Evolutionary conservation across 2,329 filamentous ascomycete species (phyloP), one percentile per base, ranked within the genome.

Genomic region (Cercospora sesami): DNA sequence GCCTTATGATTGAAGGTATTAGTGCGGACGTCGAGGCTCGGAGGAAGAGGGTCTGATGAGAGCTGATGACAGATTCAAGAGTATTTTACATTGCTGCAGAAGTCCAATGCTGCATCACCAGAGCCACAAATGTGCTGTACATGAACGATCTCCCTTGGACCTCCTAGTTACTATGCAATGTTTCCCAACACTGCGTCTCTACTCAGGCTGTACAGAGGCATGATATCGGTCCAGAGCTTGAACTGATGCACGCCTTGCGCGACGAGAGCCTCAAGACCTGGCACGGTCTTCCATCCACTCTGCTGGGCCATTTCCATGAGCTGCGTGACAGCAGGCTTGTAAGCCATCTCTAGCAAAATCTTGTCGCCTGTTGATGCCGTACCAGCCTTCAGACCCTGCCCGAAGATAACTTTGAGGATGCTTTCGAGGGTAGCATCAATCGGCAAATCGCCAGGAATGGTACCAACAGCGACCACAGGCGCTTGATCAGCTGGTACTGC

Each of bases 281-380:
- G 90, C 70, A 98, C 90, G 1, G 91, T 93, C 65, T 82, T 86
- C 95, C 95, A 99, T 3, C 90, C 90, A 12, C 87, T 86, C 73
- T 90, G 86, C 74, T 89, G 85, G 2, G 94, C 94, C 77, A 97
- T 82, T 77, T 91, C 86, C 89, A 98, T 97, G 72, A 97, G 80
- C 7, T 90, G 87, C 4, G 95, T 99, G 63, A 91, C 86, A 0
- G 86, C 84, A 21, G 95, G 95, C 80, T 94, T 96, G 80, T 99
- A 99, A 1, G 95, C 94, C 94, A 99, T 97, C 80, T 99, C 95
- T 3, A 98, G 81, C 69, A 98, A 81, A 12, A 95, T 86, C 21
- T 86, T 86, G 28, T 80, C 80, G 5, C 79, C 80, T 62, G 80
- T 80, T 75, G 77, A 74, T 64, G 75, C 69, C 75, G 78, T 71